A percentile compares a stretch with the other conserved stretches of the same genome.
phyloP scores from a whole-genome alignment of 1,284 basidiomycete genomes.

The Tetrapyrgos nigripes region DNA sequence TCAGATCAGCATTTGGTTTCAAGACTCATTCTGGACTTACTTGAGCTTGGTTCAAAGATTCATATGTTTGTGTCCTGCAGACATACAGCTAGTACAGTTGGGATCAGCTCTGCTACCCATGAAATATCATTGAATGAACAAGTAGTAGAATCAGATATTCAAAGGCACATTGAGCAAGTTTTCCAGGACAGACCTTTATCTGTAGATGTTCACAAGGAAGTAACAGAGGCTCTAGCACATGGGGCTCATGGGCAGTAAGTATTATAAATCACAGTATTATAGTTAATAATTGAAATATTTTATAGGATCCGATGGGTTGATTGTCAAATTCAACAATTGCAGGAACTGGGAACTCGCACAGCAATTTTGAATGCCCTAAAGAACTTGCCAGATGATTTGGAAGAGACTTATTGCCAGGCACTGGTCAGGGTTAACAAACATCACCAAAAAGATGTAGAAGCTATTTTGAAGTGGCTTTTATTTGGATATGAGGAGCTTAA shows the following conservation, averaged over 20 bases:
- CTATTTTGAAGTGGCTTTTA: not conserved
- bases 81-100: not conserved
- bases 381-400: not conserved
- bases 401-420: not conserved
- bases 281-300: not conserved
- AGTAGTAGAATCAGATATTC: not conserved
- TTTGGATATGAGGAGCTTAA: not conserved
- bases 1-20: not conserved
- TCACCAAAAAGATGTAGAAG: not conserved
- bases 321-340: conserved; percentile 1
- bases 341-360: not conserved
- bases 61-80: not conserved
- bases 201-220: not conserved
- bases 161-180: not conserved
- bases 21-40: not conserved
- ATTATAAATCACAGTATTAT: not conserved
- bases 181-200: not conserved
- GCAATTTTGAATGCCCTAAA: not conserved
- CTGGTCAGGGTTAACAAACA: not conserved
- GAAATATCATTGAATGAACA: not conserved
- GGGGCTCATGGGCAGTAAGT: not conserved
- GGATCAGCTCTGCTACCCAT: not conserved
- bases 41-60: not conserved
- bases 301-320: conserved; percentile 2
- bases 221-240: not conserved